phyloP scores from a whole-genome alignment of 2,329 filamentous ascomycete genomes.

The Clonostachys sp. region DNA sequence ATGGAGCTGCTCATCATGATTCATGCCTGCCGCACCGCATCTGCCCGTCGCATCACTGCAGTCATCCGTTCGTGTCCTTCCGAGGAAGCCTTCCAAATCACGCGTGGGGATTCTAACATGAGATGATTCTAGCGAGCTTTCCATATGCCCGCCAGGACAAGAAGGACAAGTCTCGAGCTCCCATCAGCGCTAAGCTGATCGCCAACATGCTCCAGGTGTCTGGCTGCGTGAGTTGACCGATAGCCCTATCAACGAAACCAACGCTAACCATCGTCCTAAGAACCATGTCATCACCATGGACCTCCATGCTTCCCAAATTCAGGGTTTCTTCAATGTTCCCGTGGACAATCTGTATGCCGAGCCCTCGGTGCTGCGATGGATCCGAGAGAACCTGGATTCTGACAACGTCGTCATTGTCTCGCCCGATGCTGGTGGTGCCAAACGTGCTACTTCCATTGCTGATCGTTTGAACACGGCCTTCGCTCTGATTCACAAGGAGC shows the following conservation, averaged over 20 bases:
- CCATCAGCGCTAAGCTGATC: conserved; percentile 92
- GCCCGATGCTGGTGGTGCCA: conserved; percentile 91
- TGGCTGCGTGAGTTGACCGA: conserved; percentile 53
- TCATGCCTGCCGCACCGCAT: conserved; percentile 72
- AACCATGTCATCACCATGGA: conserved; percentile 85
- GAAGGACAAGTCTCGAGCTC: conserved; percentile 90
- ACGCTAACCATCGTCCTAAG: conserved; percentile 8
- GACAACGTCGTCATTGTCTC: conserved; percentile 90
- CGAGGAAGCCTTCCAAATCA: neutral
- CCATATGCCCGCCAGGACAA: conserved; percentile 97
- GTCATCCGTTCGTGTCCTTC: conserved; percentile 54
- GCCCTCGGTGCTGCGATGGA: conserved; percentile 87
- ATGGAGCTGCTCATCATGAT: conserved; percentile 99
- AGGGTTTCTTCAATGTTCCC: conserved; percentile 88
- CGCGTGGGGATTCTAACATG: too few species aligned
- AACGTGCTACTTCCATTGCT: conserved; percentile 88
- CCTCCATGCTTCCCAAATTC: conserved; percentile 87
- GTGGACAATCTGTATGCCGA: conserved; percentile 85
- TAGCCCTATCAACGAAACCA: neutral
- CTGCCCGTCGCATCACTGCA: conserved; percentile 85
- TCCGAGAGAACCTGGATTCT: conserved; percentile 76
- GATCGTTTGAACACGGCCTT: conserved; percentile 88
- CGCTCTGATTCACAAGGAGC: conserved; percentile 95
- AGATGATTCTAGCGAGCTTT: conserved; percentile 56
- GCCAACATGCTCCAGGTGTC: conserved; percentile 97